Percentiles rank a stretch among this genome's conserved stretches.
These are phyloP conservation scores for Tulasnella sp. DNA, from an alignment of 768 basidiomycete species.

Conservation along the genomic window DNA sequence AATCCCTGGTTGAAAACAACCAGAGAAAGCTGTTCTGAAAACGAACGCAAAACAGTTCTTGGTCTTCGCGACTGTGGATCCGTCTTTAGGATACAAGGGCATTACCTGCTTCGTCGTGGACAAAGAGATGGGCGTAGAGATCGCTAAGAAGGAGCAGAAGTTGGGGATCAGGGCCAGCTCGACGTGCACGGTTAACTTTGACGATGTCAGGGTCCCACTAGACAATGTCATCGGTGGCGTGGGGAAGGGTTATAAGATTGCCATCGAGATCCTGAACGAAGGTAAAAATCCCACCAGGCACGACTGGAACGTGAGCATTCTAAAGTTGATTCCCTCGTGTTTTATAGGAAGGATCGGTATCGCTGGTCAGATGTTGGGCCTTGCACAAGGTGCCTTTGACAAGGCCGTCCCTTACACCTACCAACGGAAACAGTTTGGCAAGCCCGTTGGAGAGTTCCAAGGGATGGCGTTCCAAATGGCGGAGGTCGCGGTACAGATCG, in stretches of 20 bases:
- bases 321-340: not conserved
- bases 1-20: not conserved
- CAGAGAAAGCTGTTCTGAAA: no score
- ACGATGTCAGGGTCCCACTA: conserved; percentile 73
- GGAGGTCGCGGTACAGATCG: conserved; percentile 78
- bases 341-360: conserved; percentile 78
- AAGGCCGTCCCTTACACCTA: conserved; percentile 93
- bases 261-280: conserved; percentile 94
- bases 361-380: conserved; percentile 96
- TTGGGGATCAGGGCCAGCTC: conserved; percentile 93
- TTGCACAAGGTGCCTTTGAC: conserved; percentile 95
- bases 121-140: conserved; percentile 92
- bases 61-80: conserved; percentile 85
- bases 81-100: conserved; percentile 84
- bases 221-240: conserved; percentile 84
- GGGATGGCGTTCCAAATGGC: conserved; percentile 94
- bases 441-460: conserved; percentile 88
- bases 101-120: conserved; percentile 97
- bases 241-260: conserved; percentile 93
- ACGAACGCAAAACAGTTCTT: conserved; percentile 39
- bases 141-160: conserved; percentile 98
- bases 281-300: conserved; percentile 31
- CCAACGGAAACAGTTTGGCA: conserved; percentile 88
- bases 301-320: not conserved
- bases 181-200: conserved; percentile 89